These are phyloP conservation scores for Diplotaxis tenuifolia DNA, from an alignment of 345 rosid genomes.

Conservation along the genomic window DNA sequence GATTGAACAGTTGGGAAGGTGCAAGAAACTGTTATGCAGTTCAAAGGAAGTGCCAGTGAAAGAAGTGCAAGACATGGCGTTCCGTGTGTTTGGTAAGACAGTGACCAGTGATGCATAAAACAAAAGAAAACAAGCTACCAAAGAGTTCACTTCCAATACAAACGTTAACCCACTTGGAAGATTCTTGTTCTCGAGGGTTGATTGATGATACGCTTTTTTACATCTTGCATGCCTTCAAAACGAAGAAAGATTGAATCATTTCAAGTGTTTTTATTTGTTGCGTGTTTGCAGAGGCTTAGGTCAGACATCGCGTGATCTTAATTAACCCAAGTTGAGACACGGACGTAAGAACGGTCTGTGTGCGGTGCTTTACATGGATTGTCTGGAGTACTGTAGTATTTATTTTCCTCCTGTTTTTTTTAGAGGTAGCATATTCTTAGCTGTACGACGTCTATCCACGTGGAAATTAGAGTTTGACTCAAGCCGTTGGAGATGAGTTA, in stretches of 20 bases:
- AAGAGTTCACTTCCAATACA: slow-evolving; percentile 58
- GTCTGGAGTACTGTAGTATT: too few species aligned
- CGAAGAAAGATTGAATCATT: background rate
- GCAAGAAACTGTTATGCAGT: slow-evolving; percentile 45
- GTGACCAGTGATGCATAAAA: slow-evolving; percentile 48
- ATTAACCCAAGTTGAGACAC: slow-evolving; percentile 49
- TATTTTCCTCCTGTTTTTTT: slow-evolving; percentile 25
- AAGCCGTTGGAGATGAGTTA: too few species aligned
- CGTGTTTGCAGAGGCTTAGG: slow-evolving; percentile 76
- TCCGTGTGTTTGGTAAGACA: too few species aligned
- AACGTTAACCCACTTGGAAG: slow-evolving; percentile 85
- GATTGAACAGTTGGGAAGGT: slow-evolving; percentile 80
- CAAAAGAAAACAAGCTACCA: slow-evolving; percentile 65
- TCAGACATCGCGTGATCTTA: slow-evolving; percentile 69
- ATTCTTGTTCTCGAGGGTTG: slow-evolving; percentile 90
- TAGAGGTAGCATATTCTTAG: slow-evolving; percentile 33
- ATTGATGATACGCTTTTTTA: background rate
- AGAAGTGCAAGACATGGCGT: slow-evolving; percentile 64
- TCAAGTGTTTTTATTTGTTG: background rate
- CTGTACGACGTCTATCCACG: slow-evolving; percentile 14
- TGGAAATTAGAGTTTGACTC: background rate
- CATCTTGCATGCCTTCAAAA: background rate
- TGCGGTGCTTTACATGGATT: slow-evolving; percentile 32
- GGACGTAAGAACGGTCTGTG: slow-evolving; percentile 28
- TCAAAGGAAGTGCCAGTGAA: too few species aligned